phyloP scores from a whole-genome alignment of 768 basidiomycete genomes.

The Krasilnikovozyma curviuscula region DNA sequence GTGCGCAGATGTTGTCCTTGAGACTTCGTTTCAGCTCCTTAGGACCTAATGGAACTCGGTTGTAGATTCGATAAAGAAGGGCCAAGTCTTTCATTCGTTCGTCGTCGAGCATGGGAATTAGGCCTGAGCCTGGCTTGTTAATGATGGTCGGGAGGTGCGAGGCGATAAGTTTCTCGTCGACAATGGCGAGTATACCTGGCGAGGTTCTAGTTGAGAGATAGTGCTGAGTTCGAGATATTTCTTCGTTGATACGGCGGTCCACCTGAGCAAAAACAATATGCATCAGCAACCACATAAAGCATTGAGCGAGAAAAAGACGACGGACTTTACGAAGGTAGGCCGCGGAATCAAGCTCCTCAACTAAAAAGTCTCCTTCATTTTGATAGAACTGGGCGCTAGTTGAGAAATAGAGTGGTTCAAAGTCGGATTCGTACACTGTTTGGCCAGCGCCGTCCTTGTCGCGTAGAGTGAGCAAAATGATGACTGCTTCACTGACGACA shows the following conservation, averaged over 20 bases:
- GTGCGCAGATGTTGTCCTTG: conserved; percentile 46
- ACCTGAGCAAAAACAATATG: conserved; percentile 34
- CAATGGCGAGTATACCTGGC: conserved; percentile 46
- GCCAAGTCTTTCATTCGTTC: conserved; percentile 56
- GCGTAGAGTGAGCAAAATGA: conserved; percentile 54
- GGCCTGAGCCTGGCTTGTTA: conserved; percentile 59
- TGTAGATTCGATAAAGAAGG: conserved; percentile 59
- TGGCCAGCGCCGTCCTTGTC: conserved; percentile 28
- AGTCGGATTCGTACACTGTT: conserved; percentile 56
- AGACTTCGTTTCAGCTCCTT: conserved; percentile 44
- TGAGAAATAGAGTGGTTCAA: conserved; percentile 61
- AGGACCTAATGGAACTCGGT: conserved; percentile 38
- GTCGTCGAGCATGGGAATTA: conserved; percentile 68
- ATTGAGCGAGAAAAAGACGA: conserved; percentile 7
- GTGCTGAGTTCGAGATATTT: conserved; percentile 64
- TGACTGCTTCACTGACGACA: conserved; percentile 69
- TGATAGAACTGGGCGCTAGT: conserved; percentile 65
- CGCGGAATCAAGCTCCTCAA: conserved; percentile 56
- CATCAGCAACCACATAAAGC: not conserved
- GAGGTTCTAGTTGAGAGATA: conserved; percentile 65
- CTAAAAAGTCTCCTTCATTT: conserved; percentile 47
- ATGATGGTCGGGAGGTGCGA: conserved; percentile 59
- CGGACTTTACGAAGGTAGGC: conserved; percentile 63
- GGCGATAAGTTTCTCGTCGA: conserved; percentile 57
- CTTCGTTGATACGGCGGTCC: conserved; percentile 59